Conservation (phyloP, 345 rosid genomes). For the Gossypium mustelinum region DNA sequence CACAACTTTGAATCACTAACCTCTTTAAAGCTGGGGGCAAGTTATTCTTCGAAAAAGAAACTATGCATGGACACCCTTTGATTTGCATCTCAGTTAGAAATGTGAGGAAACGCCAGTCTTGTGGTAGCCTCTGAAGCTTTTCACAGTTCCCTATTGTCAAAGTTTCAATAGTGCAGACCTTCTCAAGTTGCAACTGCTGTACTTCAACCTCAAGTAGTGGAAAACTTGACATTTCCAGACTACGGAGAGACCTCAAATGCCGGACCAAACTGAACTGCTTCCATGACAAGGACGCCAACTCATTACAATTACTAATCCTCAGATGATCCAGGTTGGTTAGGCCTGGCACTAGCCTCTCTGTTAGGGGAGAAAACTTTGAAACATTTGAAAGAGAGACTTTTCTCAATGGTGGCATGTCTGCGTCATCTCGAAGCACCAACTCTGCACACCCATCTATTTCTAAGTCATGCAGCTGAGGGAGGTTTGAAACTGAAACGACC, state of each 20-base stretch:
- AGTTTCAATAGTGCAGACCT: slow-evolving; percentile 1
- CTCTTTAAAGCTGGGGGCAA: not conserved
- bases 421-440: slow-evolving; percentile 1
- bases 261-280: not conserved
- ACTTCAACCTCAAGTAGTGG: not conserved
- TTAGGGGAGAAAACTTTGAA: not conserved
- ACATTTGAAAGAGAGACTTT: slow-evolving; percentile 8
- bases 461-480: slow-evolving; percentile 1
- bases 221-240: not conserved
- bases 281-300: not conserved
- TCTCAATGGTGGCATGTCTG: not conserved
- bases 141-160: not conserved
- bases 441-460: not conserved
- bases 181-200: not conserved
- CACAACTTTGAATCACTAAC: not conserved
- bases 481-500: slow-evolving; percentile 1
- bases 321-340: not conserved
- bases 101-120: not conserved
- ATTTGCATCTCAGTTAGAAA: slow-evolving; percentile 4
- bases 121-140: slow-evolving; percentile 2
- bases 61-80: not conserved
- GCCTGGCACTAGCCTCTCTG: not conserved
- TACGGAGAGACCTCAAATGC: not conserved
- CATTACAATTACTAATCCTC: not conserved
- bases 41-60: not conserved